These are phyloP conservation scores for Geoglossum glabrum DNA, from an alignment of 495 filamentous ascomycete genomes.

Conservation along the genomic window DNA sequence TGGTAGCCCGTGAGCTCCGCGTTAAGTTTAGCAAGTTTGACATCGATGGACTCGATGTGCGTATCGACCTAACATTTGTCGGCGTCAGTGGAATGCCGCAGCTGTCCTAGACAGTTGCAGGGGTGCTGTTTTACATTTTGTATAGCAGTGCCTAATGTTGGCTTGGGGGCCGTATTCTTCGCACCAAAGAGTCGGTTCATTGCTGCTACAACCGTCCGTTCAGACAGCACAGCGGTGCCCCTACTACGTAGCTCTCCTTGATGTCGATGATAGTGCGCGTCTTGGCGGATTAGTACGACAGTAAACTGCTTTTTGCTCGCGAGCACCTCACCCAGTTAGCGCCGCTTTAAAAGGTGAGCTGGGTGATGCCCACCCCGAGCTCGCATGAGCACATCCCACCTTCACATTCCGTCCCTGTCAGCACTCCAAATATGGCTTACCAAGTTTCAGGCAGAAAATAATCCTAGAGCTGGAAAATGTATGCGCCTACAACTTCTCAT, in stretches of 20 bases:
- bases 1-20: conserved; percentile 82
- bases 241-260: no score
- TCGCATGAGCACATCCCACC: no score
- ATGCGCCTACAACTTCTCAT: no score
- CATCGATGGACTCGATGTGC: conserved; percentile 76
- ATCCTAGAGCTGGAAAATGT: no score
- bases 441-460: no score
- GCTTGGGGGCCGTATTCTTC: conserved; percentile 75
- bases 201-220: not conserved
- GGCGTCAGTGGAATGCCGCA: not conserved
- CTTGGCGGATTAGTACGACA: no score
- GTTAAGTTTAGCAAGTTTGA: conserved; percentile 82
- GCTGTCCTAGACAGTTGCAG: not conserved
- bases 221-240: not conserved
- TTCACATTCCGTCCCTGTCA: no score
- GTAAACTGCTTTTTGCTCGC: no score
- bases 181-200: conserved; percentile 97
- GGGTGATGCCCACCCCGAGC: no score
- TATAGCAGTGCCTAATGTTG: conserved; percentile 74
- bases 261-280: no score
- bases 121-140: conserved; percentile 36
- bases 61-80: conserved; percentile 47
- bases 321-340: not conserved
- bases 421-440: no score
- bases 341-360: not conserved